These are phyloP conservation scores for Tolypocladium tropicale DNA, from an alignment of 2,329 filamentous ascomycete species.

Conservation along the genomic window DNA sequence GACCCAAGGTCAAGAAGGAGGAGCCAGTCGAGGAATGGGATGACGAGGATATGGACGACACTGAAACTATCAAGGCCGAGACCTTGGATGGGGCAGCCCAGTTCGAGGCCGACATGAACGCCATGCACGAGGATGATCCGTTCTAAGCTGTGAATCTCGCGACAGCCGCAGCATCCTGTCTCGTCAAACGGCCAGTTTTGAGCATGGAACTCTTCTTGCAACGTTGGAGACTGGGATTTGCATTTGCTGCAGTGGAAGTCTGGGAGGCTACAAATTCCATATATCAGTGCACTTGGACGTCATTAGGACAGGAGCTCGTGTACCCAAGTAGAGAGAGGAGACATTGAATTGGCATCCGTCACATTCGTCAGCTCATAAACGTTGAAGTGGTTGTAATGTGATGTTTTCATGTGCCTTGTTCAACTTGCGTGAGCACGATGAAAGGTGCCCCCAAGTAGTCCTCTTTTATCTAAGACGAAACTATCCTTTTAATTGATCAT, in stretches of 20 bases:
- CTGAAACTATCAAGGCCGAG: slow-evolving; percentile 5
- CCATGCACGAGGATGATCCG: slow-evolving; percentile 2
- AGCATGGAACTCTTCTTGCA: not conserved
- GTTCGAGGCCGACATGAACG: slow-evolving; percentile 8
- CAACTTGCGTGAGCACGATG: not conserved
- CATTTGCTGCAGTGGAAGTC: not conserved
- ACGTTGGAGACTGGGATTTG: not conserved
- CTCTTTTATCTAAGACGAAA: not conserved
- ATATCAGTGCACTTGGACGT: not conserved
- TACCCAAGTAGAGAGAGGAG: not conserved
- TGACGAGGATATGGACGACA: slow-evolving; percentile 9
- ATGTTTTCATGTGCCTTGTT: not conserved
- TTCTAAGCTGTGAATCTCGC: slow-evolving; percentile 4
- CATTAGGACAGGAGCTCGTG: not conserved
- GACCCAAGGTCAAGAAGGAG: slow-evolving; percentile 9
- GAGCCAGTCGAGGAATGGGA: slow-evolving; percentile 8
- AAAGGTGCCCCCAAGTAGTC: too few species aligned
- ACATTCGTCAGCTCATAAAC: too few species aligned
- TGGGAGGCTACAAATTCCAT: not conserved
- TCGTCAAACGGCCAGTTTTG: not conserved
- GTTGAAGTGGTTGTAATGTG: not conserved
- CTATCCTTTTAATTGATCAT: too few species aligned
- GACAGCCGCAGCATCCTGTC: not conserved
- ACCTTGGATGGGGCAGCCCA: slow-evolving; percentile 9
- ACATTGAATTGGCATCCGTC: not conserved